Base-by-base conservation (phyloP, 2,329 filamentous ascomycete genomes). In the Beauveria rudraprayagi region DNA sequence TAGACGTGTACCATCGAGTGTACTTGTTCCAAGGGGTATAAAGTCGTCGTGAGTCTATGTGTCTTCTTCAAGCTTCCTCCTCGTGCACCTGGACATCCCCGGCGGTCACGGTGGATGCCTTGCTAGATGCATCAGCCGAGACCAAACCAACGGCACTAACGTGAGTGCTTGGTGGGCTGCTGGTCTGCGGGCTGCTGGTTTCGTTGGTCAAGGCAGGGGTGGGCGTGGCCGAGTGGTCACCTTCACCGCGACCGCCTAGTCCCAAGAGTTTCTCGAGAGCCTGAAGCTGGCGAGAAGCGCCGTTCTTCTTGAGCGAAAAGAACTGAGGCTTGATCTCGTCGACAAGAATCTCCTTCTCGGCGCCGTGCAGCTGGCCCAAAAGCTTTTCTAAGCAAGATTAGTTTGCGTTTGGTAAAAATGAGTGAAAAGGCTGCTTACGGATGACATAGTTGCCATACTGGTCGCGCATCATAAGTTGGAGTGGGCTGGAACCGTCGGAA, bases 371-470 rank as follows among this genome's bases (percentile, higher is more conserved):
- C 65, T 83, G 77, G 8, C 76, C 79, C 40, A 96, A 78, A 5
- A 97, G 81, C 76, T 92, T 96, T 76, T 97, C 91, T 95, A 70
- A 37, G 24, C 17, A 24, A 17, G 17, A 62, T 69, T 63, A 69
- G 66, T 48, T 41, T 5, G 41, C 22, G 47, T 17, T 14, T n/a
- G 24, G n/a, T 22, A 54, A 48, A 11, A 24, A n/a, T 28, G 85
- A 16, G 11, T 37, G 43, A 11, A 34, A 11, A 34, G 17, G 24
- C 9, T 14, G 73, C 91, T 85, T 84, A 96, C 92, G 93, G 64
- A 97, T 89, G 6, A 97, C 93, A 71, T 97, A 99, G 73, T 99
- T 99, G 63, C 91, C 94, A 72, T 88, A 97, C 65, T 91, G 89
- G 71, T 99, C 93, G 65, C 88, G 90, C 81, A 97, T 92, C 75